Evolutionary conservation across 345 rosid species (phyloP).

Genomic region (Hibiscus tridactylites): DNA sequence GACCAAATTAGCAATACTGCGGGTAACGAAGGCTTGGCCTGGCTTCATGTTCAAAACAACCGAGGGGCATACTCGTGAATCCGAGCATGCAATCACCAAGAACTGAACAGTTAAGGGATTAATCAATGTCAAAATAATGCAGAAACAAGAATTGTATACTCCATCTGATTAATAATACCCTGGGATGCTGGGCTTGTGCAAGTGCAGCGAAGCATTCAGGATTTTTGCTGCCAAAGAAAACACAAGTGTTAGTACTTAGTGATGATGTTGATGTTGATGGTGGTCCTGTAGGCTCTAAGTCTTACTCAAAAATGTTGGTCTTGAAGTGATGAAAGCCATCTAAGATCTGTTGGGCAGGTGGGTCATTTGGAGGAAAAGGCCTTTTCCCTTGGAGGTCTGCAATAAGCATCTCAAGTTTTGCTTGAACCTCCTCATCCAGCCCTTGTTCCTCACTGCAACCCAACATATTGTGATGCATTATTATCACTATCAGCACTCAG

Average conservation of each 20-base stretch:
- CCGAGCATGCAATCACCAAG: slow-evolving; percentile 92
- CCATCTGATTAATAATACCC: neutral
- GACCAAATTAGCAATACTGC: slow-evolving; percentile 82
- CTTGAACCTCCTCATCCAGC: slow-evolving; percentile 3
- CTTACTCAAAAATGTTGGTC: slow-evolving; percentile 68
- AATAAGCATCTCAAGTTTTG: slow-evolving; percentile 6
- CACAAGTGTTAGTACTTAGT: neutral
- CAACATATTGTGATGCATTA: neutral
- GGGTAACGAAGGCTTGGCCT: slow-evolving; percentile 81
- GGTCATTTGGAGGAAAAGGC: neutral
- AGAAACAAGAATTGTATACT: neutral
- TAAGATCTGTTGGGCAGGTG: slow-evolving; percentile 35
- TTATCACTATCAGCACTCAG: no score
- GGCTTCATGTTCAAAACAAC: slow-evolving; percentile 72
- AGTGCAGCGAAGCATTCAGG: slow-evolving; percentile 52
- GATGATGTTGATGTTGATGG: neutral
- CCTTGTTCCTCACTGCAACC: slow-evolving; percentile 1
- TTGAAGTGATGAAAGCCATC: slow-evolving; percentile 77
- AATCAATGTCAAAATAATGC: no score
- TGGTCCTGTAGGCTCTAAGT: neutral
- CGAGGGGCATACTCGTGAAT: slow-evolving; percentile 90
- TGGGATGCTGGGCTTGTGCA: slow-evolving; percentile 73
- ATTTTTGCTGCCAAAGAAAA: slow-evolving; percentile 32
- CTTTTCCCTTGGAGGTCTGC: neutral
- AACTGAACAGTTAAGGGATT: slow-evolving; percentile 30